Percentiles rank a stretch among this genome's conserved stretches.
Evolutionary conservation across 2,329 filamentous ascomycete species (phyloP).

Genomic region (Xylariaceae sp.): DNA sequence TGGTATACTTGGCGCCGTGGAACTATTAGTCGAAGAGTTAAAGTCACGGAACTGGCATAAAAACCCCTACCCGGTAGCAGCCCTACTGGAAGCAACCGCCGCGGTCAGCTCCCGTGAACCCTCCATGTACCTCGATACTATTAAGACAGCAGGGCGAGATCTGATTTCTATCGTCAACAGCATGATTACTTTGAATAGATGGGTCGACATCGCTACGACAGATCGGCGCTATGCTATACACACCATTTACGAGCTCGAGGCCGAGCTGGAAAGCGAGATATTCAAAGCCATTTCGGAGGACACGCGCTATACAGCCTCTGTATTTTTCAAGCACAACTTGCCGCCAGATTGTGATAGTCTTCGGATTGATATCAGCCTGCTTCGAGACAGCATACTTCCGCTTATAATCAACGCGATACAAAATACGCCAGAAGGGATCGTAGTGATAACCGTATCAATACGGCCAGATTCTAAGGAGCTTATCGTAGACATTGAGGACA

Average conservation of each 20-base stretch:
- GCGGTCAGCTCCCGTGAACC: background rate
- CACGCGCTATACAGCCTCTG: background rate
- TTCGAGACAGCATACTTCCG: background rate
- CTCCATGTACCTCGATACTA: background rate
- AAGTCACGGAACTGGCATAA: background rate
- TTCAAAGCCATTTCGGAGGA: background rate
- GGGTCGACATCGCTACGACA: background rate
- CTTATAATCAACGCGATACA: background rate
- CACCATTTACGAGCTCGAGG: background rate
- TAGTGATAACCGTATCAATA: background rate
- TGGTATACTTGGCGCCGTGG: background rate
- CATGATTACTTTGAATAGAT: background rate
- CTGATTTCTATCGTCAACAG: background rate
- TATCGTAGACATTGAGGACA: background rate
- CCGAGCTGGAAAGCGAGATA: background rate
- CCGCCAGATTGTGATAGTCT: background rate
- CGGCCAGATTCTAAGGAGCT: background rate
- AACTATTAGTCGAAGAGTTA: constrained; percentile 2
- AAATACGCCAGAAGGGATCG: background rate
- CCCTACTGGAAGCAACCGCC: background rate
- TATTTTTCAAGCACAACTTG: background rate
- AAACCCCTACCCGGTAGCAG: background rate
- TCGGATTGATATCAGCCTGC: background rate
- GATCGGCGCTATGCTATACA: background rate
- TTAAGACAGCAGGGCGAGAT: background rate